Evolutionary conservation across 2,329 filamentous ascomycete genomes (phyloP).

Genomic region (Laburnicola sp.): DNA sequence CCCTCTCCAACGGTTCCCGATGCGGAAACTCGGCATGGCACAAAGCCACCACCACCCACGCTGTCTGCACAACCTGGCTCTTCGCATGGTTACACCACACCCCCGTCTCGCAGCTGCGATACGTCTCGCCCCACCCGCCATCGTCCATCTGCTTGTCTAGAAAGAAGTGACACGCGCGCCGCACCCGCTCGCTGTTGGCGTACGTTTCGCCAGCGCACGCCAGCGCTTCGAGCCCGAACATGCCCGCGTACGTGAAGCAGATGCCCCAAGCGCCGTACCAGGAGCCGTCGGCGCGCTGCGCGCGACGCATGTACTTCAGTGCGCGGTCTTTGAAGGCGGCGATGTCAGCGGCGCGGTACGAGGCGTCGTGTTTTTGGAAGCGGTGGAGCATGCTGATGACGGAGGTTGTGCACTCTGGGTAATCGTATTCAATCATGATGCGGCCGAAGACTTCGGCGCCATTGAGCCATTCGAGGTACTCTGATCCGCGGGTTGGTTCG

Average conservation of each 20-base stretch:
- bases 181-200: slow-evolving; percentile 68
- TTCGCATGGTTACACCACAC: slow-evolving; percentile 75
- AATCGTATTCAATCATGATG: slow-evolving; percentile 99
- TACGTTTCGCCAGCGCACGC: slow-evolving; percentile 81
- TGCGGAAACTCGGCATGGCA: too few relatives aligned
- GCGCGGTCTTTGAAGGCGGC: slow-evolving; percentile 70
- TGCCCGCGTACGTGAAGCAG: slow-evolving; percentile 93
- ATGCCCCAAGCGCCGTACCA: slow-evolving; percentile 99
- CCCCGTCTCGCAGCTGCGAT: slow-evolving; percentile 78
- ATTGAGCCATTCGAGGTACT: slow-evolving; percentile 82
- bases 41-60: slow-evolving; percentile 81
- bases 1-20: too few relatives aligned
- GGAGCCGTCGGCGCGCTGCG: slow-evolving; percentile 77
- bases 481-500: slow-evolving; percentile 76
- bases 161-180: slow-evolving; percentile 81
- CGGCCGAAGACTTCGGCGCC: slow-evolving; percentile 93
- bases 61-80: slow-evolving; percentile 91
- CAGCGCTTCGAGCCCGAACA: slow-evolving; percentile 93
- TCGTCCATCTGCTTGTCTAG: slow-evolving; percentile 81
- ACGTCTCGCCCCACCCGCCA: slow-evolving; percentile 96
- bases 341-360: slow-evolving; percentile 78
- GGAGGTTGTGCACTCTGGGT: slow-evolving; percentile 95
- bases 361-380: slow-evolving; percentile 78
- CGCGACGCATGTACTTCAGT: slow-evolving; percentile 77
- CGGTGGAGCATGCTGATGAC: slow-evolving; percentile 83